Evolutionary conservation across 164 flowering plant species (phyloP).

Genomic region (Magnolia officinalis): DNA sequence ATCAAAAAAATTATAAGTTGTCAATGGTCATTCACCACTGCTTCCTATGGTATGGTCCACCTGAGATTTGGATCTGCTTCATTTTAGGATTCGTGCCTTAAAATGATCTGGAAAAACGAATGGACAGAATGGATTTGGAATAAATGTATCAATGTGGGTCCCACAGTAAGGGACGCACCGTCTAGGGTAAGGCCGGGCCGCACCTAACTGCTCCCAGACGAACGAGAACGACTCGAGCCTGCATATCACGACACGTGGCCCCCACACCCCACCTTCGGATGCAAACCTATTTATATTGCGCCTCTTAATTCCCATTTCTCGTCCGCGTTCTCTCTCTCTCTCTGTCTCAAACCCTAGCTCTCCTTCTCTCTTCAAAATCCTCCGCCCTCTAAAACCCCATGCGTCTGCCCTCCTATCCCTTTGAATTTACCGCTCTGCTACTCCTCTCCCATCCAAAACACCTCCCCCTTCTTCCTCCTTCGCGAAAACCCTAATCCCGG

Average conservation of each 20-base stretch:
- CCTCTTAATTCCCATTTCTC: constrained; percentile 36
- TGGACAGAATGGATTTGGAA: too few relatives aligned
- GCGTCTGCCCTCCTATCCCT: constrained; percentile 6
- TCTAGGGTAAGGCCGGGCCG: not conserved
- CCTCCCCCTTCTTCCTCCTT: not conserved
- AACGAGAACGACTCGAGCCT: not conserved
- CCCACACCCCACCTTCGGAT: constrained; percentile 42
- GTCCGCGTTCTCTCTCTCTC: constrained; percentile 25
- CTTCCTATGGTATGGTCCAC: too few relatives aligned
- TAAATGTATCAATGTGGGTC: not conserved
- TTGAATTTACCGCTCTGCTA: constrained; percentile 1
- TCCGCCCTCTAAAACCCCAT: not conserved
- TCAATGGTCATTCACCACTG: too few relatives aligned
- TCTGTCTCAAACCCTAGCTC: constrained; percentile 14
- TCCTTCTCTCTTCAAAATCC: not conserved
- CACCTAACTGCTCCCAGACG: not conserved
- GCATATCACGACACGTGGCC: constrained; percentile 51
- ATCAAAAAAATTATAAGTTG: too few relatives aligned
- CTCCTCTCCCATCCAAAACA: not conserved
- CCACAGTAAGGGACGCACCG: not conserved
- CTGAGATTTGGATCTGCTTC: too few relatives aligned
- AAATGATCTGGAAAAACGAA: too few relatives aligned
- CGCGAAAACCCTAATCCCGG: too few relatives aligned
- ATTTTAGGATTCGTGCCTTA: too few relatives aligned
- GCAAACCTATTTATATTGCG: constrained; percentile 96